Evolutionary conservation across 495 filamentous ascomycete genomes (phyloP).

Genomic region (Xylaria longipes): DNA sequence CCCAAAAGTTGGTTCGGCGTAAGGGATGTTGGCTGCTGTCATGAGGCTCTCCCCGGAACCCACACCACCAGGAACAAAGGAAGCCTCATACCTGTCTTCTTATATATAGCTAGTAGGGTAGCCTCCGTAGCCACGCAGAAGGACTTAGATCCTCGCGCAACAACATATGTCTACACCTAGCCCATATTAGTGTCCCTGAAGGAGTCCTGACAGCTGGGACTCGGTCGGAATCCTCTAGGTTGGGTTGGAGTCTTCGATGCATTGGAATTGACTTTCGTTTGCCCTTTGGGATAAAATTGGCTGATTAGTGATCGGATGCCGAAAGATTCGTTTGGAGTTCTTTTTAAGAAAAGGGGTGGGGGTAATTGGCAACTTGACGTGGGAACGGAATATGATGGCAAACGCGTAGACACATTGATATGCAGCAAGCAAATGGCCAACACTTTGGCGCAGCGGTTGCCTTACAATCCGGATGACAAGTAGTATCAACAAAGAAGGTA

Average conservation of each 20-base stretch:
- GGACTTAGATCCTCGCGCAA: too few relatives aligned
- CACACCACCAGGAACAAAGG: too few relatives aligned
- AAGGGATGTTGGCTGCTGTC: not conserved
- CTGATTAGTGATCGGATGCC: not conserved
- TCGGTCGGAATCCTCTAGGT: not conserved
- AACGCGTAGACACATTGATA: not conserved
- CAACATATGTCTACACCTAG: too few relatives aligned
- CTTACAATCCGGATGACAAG: not conserved
- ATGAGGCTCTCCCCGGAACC: too few relatives aligned
- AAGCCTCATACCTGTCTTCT: too few relatives aligned
- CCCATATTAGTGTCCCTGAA: too few relatives aligned
- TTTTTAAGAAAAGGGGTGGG: not conserved
- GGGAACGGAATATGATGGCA: not conserved
- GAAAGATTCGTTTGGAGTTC: not conserved
- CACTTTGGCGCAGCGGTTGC: not conserved
- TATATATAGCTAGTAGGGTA: too few relatives aligned
- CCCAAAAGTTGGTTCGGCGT: not conserved
- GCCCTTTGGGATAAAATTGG: not conserved
- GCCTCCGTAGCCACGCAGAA: too few relatives aligned
- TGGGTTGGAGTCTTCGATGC: not conserved
- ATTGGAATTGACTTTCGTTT: not conserved
- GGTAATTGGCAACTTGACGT: not conserved
- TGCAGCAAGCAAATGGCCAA: not conserved
- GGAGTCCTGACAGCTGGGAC: too few relatives aligned
- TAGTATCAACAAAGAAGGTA: not conserved